Conservation (phyloP, 2,329 filamentous ascomycete species). For the Apiospora arundinis region DNA sequence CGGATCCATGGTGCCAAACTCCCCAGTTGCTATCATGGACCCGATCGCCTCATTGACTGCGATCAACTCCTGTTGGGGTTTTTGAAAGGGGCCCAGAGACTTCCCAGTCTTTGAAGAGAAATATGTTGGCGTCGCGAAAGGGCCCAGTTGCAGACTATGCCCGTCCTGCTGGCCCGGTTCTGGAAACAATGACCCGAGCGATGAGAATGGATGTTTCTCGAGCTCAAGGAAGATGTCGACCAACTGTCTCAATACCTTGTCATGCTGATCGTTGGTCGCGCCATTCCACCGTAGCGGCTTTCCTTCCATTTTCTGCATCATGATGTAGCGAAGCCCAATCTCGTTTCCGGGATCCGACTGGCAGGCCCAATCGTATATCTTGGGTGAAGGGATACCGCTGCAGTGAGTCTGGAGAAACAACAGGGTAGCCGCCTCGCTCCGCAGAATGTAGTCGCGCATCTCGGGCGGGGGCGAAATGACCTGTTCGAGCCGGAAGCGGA, state of each 20-base stretch:
- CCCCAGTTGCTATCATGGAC: constrained; percentile 34
- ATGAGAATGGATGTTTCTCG: constrained; percentile 40
- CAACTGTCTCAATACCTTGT: constrained; percentile 40
- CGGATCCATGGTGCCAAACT: constrained; percentile 30
- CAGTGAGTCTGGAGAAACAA: constrained; percentile 31
- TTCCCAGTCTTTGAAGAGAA: neutral
- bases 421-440: constrained; percentile 37
- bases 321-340: constrained; percentile 47
- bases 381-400: constrained; percentile 41
- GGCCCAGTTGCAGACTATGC: neutral
- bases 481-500: constrained; percentile 32
- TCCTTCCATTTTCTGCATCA: constrained; percentile 49
- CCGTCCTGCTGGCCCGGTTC: neutral
- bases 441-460: constrained; percentile 35
- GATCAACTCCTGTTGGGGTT: neutral
- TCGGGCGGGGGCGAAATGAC: constrained; percentile 31
- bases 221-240: constrained; percentile 42
- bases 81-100: neutral
- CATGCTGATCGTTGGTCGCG: constrained; percentile 36
- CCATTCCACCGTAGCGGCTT: constrained; percentile 42
- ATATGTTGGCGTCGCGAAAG: neutral
- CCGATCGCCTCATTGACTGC: constrained; percentile 32
- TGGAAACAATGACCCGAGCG: constrained; percentile 31
- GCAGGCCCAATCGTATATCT: constrained; percentile 42
- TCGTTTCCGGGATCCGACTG: constrained; percentile 39